Evolutionary conservation across 2,329 filamentous ascomycete species (phyloP).

Genomic region (Akanthomyces uredinophilus): DNA sequence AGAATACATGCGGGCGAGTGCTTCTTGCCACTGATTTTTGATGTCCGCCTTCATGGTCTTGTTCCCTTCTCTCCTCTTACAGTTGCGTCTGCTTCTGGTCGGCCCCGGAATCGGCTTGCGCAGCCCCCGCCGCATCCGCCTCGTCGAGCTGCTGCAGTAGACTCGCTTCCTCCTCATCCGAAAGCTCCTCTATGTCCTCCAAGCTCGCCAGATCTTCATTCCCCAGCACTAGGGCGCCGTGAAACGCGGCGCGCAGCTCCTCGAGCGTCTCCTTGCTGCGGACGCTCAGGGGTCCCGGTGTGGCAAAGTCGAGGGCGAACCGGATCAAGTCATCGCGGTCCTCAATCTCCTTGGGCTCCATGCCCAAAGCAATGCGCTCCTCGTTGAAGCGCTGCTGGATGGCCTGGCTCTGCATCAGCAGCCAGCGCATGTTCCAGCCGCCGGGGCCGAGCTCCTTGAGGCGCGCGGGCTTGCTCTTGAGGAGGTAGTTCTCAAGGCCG

Average conservation of each 20-base stretch:
- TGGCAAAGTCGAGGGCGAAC: conserved; percentile 38
- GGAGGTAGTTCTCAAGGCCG: conserved; percentile 85
- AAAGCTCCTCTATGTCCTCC: conserved; percentile 35
- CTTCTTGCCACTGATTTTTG: neutral
- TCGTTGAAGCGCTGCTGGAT: conserved; percentile 61
- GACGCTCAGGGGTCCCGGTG: conserved; percentile 33
- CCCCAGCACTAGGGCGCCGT: conserved; percentile 42
- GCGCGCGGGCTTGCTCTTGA: conserved; percentile 71
- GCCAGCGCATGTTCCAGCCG: conserved; percentile 87
- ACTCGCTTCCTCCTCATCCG: conserved; percentile 33
- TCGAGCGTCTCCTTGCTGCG: conserved; percentile 33
- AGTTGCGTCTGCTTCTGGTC: conserved; percentile 9
- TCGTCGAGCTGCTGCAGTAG: conserved; percentile 30
- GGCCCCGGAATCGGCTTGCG: conserved; percentile 15
- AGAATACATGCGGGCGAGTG: conserved; percentile 6
- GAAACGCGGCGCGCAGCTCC: conserved; percentile 34
- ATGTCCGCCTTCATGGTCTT: neutral
- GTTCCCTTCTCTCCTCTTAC: conserved; percentile 10
- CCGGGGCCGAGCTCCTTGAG: conserved; percentile 83
- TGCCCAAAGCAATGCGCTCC: conserved; percentile 60
- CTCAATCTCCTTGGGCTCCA: conserved; percentile 40
- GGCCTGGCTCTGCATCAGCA: conserved; percentile 70
- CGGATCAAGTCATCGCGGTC: conserved; percentile 35
- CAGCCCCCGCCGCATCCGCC: conserved; percentile 22
- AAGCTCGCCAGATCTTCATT: conserved; percentile 34